Base-by-base conservation (phyloP, 768 basidiomycete genomes). In the Coprinopsis marcescibilis region DNA sequence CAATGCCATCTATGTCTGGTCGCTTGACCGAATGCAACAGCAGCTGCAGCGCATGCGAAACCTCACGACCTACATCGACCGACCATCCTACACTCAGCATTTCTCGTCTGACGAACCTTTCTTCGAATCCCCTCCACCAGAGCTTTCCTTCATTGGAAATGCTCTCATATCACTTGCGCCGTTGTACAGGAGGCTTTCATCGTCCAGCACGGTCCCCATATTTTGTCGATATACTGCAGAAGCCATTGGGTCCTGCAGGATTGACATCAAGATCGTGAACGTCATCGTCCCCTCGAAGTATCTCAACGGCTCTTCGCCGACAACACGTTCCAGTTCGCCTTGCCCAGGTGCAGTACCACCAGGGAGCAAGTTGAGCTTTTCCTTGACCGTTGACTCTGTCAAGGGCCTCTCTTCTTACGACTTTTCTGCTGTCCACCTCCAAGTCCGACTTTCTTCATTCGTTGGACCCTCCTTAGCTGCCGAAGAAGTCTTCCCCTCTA, bases 41-140 rank as follows among this genome's bases (percentile, higher is more conserved):
- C 93, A 92, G 51, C 67, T 97, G 14, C 82, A 85, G 56, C 85
- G 88, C 52, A 98, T 98, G 94, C 85, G 91, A 43, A 95, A 94
- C 61, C 69, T 93, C 30, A 88, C 86, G 5, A 82, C 83, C 20
- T 91, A 93, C 60, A 86, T 92, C 53, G 89, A 92, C 63, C 83
- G 88, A 37, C 96, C 95, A 5, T 89, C 86, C 3, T 95, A 94
- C 64, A 88, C 90, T 8, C 86, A 85, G 53, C 95, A 98, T 64
- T 96, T 98, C 68, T 89, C 89, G 24, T 83, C 85, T 12, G 86
- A 93, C 53, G 91, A 91, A 65, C 86, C 90, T 2, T 99, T 98
- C 69, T 93, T 88, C 65, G 86, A 95, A 60, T 77, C 77, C 27
- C 86, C 89, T 2, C 81, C 90, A 2, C 88, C 91, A 5, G 82